A percentile compares a stretch with the other conserved stretches of the same genome.
Conservation (phyloP, 352 stramenopile species). For the Aphanomyces astaci region DNA sequence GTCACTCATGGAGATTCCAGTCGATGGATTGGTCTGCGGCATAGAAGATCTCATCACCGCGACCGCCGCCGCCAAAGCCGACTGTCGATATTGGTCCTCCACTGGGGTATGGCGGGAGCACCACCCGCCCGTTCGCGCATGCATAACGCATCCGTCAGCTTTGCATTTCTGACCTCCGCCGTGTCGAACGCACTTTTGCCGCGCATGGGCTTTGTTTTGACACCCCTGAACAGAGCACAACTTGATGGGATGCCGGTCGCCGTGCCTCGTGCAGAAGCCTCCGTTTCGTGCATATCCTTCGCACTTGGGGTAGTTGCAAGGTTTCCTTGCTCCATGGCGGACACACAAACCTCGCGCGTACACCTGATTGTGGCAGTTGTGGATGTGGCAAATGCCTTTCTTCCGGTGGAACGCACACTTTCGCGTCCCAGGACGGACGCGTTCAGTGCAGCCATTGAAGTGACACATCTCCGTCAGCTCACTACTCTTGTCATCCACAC, state of each 20-base stretch:
- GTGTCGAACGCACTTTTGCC: slow-evolving; percentile 15
- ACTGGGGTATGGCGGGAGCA: slow-evolving; percentile 7
- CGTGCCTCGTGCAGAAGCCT: slow-evolving; percentile 62
- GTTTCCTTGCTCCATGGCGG: slow-evolving; percentile 51
- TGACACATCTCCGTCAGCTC: slow-evolving; percentile 13
- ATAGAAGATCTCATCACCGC: neutral
- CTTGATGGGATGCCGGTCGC: slow-evolving; percentile 9
- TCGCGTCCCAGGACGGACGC: neutral
- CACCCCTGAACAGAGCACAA: slow-evolving; percentile 3
- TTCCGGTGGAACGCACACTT: slow-evolving; percentile 23
- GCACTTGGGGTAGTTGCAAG: slow-evolving; percentile 61
- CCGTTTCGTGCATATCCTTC: slow-evolving; percentile 64
- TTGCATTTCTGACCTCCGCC: slow-evolving; percentile 16
- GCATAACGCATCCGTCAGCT: neutral
- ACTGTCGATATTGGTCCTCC: no score
- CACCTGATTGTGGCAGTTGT: slow-evolving; percentile 66
- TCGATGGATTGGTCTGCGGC: neutral
- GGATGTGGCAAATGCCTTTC: slow-evolving; percentile 53
- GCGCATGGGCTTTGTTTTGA: slow-evolving; percentile 14
- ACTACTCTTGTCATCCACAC: no score
- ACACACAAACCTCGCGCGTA: slow-evolving; percentile 71
- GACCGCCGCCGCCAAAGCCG: neutral
- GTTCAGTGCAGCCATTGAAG: slow-evolving; percentile 16
- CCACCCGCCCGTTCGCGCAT: slow-evolving; percentile 2
- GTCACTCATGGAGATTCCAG: neutral